Conservation (phyloP, 1,139 yeast species). For the Scheffersomyces stambukii region DNA sequence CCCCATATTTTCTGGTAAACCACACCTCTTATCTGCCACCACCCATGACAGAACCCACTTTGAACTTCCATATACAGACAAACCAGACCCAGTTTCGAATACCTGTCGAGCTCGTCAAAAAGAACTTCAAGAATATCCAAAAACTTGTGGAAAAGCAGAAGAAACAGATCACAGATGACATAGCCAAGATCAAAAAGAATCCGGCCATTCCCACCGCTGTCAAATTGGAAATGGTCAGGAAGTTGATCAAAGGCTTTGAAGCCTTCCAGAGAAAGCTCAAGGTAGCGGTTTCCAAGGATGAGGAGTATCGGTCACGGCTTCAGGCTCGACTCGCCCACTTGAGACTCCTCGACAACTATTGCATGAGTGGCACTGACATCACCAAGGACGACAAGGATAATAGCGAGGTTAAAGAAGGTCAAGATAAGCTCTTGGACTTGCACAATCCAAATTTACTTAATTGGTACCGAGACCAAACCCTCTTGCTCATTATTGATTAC, state of each 20-base stretch:
- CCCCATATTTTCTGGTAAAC: not conserved
- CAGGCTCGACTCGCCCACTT: conserved; percentile 41
- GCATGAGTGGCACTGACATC: conserved; percentile 9
- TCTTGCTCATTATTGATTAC: conserved; percentile 56
- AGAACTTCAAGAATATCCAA: conserved; percentile 55
- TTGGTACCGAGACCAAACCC: conserved; percentile 64
- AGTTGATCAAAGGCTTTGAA: conserved; percentile 45
- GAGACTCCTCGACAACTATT: conserved; percentile 23
- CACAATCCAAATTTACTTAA: conserved; percentile 39
- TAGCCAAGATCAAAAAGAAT: conserved; percentile 29
- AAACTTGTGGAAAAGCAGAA: conserved; percentile 55
- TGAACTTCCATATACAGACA: conserved; percentile 40
- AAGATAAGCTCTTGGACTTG: conserved; percentile 28
- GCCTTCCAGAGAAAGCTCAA: conserved; percentile 41
- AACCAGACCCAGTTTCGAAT: conserved; percentile 54
- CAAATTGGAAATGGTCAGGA: conserved; percentile 28
- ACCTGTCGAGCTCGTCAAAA: conserved; percentile 57
- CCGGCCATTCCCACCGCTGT: conserved; percentile 17
- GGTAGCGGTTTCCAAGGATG: conserved; percentile 41
- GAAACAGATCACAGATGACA: conserved; percentile 36
- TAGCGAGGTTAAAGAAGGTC: conserved; percentile 1
- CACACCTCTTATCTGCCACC: not conserved
- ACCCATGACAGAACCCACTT: conserved; percentile 36
- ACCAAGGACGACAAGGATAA: conserved; percentile 10
- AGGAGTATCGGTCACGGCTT: conserved; percentile 48